These are phyloP conservation scores for Quercus phellos DNA, from an alignment of 331 rosid species.

Conservation along the genomic window DNA sequence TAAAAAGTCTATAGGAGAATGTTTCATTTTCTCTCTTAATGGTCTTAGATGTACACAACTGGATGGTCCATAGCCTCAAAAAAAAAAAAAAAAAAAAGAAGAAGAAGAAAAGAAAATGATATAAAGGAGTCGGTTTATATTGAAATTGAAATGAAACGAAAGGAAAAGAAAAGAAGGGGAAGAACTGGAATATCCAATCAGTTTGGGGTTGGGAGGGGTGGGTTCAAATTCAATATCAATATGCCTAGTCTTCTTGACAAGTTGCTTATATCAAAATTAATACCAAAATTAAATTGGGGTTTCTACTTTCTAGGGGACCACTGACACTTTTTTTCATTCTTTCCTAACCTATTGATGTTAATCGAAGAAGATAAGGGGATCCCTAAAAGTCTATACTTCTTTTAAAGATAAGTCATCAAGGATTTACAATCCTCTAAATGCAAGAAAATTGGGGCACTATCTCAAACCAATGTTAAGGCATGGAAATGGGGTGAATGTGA, in stretches of 20 bases:
- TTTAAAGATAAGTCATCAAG: not conserved
- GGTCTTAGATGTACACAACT: conserved; percentile 64
- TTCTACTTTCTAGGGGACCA: conserved; percentile 36
- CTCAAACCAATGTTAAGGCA: not conserved
- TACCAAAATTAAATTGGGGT: conserved; percentile 30
- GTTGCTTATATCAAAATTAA: conserved; percentile 36
- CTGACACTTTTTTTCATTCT: conserved; percentile 26
- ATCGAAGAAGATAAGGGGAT: conserved; percentile 24
- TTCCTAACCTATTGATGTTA: conserved; percentile 3
- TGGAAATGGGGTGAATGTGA: too few species aligned
- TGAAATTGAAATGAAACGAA: conserved; percentile 9
- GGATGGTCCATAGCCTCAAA: conserved; percentile 49
- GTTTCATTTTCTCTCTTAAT: conserved; percentile 66
- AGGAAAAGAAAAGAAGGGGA: not conserved
- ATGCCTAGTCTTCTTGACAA: conserved; percentile 33
- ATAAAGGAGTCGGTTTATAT: conserved; percentile 33
- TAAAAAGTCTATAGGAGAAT: conserved; percentile 50
- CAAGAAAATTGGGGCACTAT: not conserved
- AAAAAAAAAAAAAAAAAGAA: not conserved
- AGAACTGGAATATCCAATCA: conserved; percentile 5
- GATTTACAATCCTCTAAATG: conserved; percentile 18
- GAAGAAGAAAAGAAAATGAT: conserved; percentile 29
- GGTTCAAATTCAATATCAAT: not conserved
- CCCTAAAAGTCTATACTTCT: conserved; percentile 16
- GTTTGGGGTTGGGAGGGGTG: conserved; percentile 4